phyloP scores from a whole-genome alignment of 2,329 filamentous ascomycete species.

The Curvularia spicifera region DNA sequence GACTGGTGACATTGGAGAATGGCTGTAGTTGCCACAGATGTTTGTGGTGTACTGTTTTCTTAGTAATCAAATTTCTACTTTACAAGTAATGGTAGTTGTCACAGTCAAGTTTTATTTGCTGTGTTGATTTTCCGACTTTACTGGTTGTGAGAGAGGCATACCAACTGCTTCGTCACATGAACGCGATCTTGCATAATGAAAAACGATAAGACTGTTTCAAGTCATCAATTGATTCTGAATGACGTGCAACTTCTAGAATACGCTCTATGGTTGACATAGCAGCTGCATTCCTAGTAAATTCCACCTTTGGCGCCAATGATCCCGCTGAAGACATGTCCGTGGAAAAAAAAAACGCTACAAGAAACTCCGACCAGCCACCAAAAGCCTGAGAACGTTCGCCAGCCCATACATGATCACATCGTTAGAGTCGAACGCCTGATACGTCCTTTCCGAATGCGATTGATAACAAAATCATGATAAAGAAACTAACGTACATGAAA shows the following conservation, averaged over 20 bases:
- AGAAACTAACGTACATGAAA: constrained; percentile 2
- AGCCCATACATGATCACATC: constrained; percentile 15
- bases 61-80: too few species aligned
- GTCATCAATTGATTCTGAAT: background rate
- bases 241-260: background rate
- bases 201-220: background rate
- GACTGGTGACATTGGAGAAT: too few species aligned
- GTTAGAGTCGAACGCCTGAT: constrained; percentile 3
- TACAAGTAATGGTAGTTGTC: too few species aligned
- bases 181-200: background rate
- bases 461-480: background rate
- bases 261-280: background rate
- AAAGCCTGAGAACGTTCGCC: background rate
- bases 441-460: constrained; percentile 18
- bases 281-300: background rate
- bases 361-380: constrained; percentile 5
- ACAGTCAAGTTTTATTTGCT: too few species aligned
- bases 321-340: background rate
- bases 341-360: constrained; percentile 2
- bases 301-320: constrained; percentile 5
- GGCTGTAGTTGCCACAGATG: too few species aligned
- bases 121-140: too few species aligned
- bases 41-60: too few species aligned
- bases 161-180: constrained; percentile 5
- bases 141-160: background rate